A percentile compares a stretch with the other conserved stretches of the same genome.
These are phyloP conservation scores for Litsea cubeba DNA, from an alignment of 164 flowering plant genomes.

Conservation along the genomic window DNA sequence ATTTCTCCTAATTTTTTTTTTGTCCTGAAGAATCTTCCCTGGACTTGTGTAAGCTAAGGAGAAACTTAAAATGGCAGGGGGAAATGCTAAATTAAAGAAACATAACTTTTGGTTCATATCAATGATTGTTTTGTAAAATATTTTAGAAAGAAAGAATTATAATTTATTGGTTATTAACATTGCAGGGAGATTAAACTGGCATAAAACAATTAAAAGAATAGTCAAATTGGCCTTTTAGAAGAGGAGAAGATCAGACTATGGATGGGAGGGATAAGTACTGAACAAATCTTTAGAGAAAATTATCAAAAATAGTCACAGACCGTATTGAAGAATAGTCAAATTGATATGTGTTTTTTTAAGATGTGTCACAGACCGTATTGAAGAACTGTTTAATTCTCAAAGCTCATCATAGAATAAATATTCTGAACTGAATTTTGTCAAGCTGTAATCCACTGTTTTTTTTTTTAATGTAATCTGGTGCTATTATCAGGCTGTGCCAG, in stretches of 20 bases:
- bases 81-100: too few species aligned
- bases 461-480: conserved; percentile 16
- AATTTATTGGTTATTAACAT: too few species aligned
- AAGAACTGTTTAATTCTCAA: background rate
- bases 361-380: background rate
- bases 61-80: background rate
- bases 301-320: background rate
- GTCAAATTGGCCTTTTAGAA: too few species aligned
- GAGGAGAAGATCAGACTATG: too few species aligned
- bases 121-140: too few species aligned
- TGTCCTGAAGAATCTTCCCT: background rate
- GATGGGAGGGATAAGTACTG: too few species aligned
- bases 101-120: background rate
- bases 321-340: background rate
- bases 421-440: background rate
- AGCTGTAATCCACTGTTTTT: too few species aligned
- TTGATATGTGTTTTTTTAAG: background rate
- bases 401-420: background rate
- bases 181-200: too few species aligned
- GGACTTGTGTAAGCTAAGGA: background rate
- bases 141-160: too few species aligned
- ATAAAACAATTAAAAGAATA: too few species aligned
- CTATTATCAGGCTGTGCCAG: conserved; percentile 81
- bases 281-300: too few species aligned
- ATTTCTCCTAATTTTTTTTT: too few species aligned